Conservation (phyloP, 2,329 filamentous ascomycete species). For the Ustilaginoidea virens region DNA sequence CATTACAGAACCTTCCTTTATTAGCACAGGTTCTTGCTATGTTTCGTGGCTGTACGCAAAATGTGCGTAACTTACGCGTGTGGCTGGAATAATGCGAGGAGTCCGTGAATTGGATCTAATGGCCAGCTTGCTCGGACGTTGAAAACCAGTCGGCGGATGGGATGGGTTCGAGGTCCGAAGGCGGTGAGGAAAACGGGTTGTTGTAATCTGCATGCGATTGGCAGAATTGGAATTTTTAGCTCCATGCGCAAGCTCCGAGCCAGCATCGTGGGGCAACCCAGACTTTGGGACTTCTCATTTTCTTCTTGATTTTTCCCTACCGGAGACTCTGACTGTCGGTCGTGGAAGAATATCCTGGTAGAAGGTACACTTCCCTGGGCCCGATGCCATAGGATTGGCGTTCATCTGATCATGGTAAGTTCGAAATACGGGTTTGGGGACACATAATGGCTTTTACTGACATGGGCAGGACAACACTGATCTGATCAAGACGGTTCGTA, state of each 20-base stretch:
- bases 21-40: no score
- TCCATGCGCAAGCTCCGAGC: conserved; percentile 1
- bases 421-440: background rate
- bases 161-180: conserved; percentile 20
- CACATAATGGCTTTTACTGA: background rate
- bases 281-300: background rate
- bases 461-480: conserved; percentile 15
- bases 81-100: no score
- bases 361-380: no score
- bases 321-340: no score
- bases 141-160: conserved; percentile 18
- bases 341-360: no score
- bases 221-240: conserved; percentile 33
- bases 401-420: conserved; percentile 5
- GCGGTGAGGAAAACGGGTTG: conserved; percentile 23
- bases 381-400: no score
- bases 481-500: conserved; percentile 36
- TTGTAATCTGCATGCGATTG: conserved; percentile 12
- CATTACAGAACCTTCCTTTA: background rate
- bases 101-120: no score
- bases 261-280: conserved; percentile 1
- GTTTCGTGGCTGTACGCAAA: background rate
- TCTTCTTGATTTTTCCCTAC: conserved; percentile 3
- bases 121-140: no score
- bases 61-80: no score